A percentile compares a stretch with the other conserved stretches of the same genome.
These are phyloP conservation scores for Russula sp. DNA, from an alignment of 768 basidiomycete genomes.

Conservation along the genomic window DNA sequence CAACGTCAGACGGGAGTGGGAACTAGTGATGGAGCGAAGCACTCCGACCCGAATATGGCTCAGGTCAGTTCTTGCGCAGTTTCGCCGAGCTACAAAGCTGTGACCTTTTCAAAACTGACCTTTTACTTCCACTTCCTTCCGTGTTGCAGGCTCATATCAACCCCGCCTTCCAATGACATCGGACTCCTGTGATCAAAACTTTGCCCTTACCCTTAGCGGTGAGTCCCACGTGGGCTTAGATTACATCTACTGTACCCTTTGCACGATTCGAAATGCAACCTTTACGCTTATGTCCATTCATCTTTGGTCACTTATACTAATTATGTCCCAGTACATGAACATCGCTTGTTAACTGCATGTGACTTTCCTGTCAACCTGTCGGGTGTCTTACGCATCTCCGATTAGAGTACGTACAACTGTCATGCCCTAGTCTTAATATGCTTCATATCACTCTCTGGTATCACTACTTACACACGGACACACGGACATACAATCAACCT, in stretches of 20 bases:
- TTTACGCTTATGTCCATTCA: neutral
- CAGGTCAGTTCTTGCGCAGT: constrained; percentile 51
- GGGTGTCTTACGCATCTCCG: neutral
- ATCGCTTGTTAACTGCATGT: too few relatives aligned
- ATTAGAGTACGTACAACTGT: neutral
- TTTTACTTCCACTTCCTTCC: neutral
- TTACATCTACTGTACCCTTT: too few relatives aligned
- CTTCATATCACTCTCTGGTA: neutral
- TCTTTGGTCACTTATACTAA: neutral
- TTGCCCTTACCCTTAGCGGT: neutral
- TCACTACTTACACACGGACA: constrained; percentile 6
- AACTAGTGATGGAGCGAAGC: constrained; percentile 61
- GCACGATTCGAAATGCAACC: neutral
- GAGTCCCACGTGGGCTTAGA: neutral
- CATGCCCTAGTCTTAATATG: neutral
- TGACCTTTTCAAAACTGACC: neutral
- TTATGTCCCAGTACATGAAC: neutral
- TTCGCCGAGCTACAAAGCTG: neutral
- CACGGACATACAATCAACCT: neutral
- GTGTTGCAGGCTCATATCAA: constrained; percentile 15
- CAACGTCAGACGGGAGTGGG: constrained; percentile 43
- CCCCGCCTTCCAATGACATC: neutral
- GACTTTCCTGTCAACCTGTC: neutral
- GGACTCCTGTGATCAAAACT: neutral
- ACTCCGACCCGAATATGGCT: constrained; percentile 61